Evolutionary conservation across 495 filamentous ascomycete species (phyloP), one percentile per base, ranked within the genome.

Genomic region (Parathielavia hyrcaniae): DNA sequence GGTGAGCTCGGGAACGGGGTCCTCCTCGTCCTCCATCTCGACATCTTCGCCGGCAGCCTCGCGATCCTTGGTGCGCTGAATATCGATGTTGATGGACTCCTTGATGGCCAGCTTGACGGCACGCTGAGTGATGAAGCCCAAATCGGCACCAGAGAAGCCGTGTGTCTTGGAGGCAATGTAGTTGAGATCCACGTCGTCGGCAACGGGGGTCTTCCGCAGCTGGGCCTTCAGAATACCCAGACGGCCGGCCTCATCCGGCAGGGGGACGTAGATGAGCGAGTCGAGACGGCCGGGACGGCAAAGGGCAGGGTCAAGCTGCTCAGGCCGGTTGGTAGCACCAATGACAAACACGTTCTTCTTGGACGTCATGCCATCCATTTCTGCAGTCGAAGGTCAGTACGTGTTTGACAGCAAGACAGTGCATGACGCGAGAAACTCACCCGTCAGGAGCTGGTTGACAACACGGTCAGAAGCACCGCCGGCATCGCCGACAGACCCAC

Each of bases 261-360:
- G 81, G 58, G 93, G 93, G 57, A 98, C 93, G 70, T 98, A 98
- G 73, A 98, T 92, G 57, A 97, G 83, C 47, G 93, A 96, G 72
- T 98, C 93, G 22, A 98, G 86, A 91, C 93, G 93, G 61, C 93
- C 93, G 43, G 93, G 93, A 79, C 93, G 91, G 80, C 93, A 96
- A 64, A 98, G 83, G 58, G 93, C 93, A 69, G 91, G 91, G 75
- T 98, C 93, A 47, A 98, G 84, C 77, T 97, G 93, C 79, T 98
- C 93, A 41, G 93, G 93, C 77, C 93, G 84, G 79, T 98, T 98
- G 69, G 93, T 98, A 35, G 93, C 93, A 74, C 93, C 93, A 66
- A 98, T 98, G 64, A 98, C 93, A 78, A 98, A 98, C 65, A 98
- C 93, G 75, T 98, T 98, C 88, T 98, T 98, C 89, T 98, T 98